Percentiles rank a stretch among this genome's conserved stretches.
These are phyloP conservation scores for Suillus ampliporus DNA, from an alignment of 768 basidiomycete genomes.

Conservation along the genomic window DNA sequence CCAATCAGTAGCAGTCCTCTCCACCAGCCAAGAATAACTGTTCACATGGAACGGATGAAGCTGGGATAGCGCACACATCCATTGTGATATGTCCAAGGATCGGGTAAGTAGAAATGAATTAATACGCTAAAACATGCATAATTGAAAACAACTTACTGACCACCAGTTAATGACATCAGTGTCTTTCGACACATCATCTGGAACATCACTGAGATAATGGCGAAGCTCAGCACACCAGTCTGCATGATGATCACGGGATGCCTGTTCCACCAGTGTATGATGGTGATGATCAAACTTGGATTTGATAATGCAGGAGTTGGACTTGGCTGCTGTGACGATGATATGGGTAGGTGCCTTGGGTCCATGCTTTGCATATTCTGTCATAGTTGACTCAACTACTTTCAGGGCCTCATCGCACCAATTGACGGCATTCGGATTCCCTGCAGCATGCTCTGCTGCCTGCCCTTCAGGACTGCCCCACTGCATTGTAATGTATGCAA, in stretches of 20 bases:
- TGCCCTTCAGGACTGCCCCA: conserved; percentile 38
- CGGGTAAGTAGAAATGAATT: neutral
- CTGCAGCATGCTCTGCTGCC: conserved; percentile 4
- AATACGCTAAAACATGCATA: neutral
- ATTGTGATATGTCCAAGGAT: conserved; percentile 6
- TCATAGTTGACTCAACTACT: conserved; percentile 15
- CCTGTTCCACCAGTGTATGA: neutral
- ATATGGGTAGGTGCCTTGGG: neutral
- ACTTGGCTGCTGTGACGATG: neutral
- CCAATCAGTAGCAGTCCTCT: conserved; percentile 9
- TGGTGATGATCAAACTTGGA: conserved; percentile 7
- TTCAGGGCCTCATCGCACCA: conserved; percentile 23
- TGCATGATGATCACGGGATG: neutral
- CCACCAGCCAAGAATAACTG: conserved; percentile 18
- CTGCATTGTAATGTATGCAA: conserved; percentile 26
- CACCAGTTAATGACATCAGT: conserved; percentile 22
- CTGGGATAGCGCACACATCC: conserved; percentile 9
- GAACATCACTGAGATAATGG: conserved; percentile 22
- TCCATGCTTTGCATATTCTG: neutral
- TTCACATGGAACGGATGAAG: conserved; percentile 20
- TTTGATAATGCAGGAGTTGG: neutral
- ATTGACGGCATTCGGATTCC: conserved; percentile 18
- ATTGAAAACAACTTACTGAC: conserved; percentile 12
- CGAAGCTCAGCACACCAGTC: conserved; percentile 7
- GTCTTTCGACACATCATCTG: conserved; percentile 16